Percentiles rank a stretch among this genome's conserved stretches.
Conservation (phyloP, 2,329 filamentous ascomycete species). For the Pseudocercospora cruenta region DNA sequence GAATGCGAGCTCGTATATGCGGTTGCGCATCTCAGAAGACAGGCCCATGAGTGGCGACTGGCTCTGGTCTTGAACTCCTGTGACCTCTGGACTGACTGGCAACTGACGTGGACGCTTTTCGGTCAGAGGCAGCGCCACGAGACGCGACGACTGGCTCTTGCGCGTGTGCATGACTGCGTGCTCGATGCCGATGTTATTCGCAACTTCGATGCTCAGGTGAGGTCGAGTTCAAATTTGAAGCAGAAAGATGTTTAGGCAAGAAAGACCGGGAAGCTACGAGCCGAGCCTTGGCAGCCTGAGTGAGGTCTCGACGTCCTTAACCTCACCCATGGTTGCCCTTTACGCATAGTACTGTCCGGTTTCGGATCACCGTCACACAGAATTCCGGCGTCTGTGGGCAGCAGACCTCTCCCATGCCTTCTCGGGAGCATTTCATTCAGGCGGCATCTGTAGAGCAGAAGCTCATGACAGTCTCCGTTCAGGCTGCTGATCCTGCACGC, state of each 20-base stretch:
- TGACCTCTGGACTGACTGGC: too few relatives aligned
- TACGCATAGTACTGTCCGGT: too few relatives aligned
- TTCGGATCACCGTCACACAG: too few relatives aligned
- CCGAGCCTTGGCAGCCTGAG: too few relatives aligned
- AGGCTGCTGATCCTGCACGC: neutral
- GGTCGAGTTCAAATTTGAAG: neutral
- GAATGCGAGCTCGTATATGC: neutral
- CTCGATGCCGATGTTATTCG: neutral
- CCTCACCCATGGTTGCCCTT: too few relatives aligned
- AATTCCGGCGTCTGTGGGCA: too few relatives aligned
- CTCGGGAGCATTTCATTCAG: neutral
- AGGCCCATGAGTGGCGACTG: neutral
- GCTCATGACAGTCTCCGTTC: neutral
- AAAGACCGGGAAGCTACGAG: too few relatives aligned
- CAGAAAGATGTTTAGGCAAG: too few relatives aligned
- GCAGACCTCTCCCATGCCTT: neutral
- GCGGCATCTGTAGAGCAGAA: neutral
- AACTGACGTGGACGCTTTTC: neutral
- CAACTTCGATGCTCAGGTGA: neutral
- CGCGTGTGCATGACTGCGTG: neutral
- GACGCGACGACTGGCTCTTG: neutral
- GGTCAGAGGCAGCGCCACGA: neutral
- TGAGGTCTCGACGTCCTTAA: too few relatives aligned
- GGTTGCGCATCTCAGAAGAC: neutral
- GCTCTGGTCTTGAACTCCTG: too few relatives aligned